These are phyloP conservation scores for Colletotrichum orbiculare DNA, from an alignment of 2,329 filamentous ascomycete genomes.

Conservation along the genomic window DNA sequence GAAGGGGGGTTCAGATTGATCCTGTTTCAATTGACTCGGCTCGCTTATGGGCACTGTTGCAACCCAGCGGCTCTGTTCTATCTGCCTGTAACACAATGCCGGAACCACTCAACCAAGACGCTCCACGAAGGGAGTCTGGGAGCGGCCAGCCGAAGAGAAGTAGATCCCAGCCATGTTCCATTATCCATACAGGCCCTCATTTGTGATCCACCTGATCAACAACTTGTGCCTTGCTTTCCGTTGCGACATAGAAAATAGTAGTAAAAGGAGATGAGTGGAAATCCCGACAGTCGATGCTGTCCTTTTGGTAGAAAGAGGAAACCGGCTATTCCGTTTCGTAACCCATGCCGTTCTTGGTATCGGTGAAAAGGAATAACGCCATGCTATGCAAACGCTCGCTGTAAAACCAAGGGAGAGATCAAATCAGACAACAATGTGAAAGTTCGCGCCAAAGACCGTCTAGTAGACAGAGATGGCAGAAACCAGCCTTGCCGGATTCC, in stretches of 20 bases:
- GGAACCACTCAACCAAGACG: conserved; percentile 30
- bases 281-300: conserved; percentile 31
- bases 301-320: conserved; percentile 15
- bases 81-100: conserved; percentile 36
- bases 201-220: conserved; percentile 16
- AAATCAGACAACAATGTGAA: conserved; percentile 31
- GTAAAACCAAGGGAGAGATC: conserved; percentile 32
- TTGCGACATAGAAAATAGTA: conserved; percentile 19
- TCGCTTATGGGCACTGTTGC: conserved; percentile 27
- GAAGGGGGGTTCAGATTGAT: conserved; percentile 20
- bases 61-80: conserved; percentile 21
- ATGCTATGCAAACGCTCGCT: conserved; percentile 41
- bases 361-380: conserved; percentile 42
- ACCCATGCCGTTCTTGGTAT: conserved; percentile 39
- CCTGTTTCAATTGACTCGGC: conserved; percentile 32
- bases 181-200: conserved; percentile 32
- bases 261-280: conserved; percentile 23
- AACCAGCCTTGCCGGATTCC: conserved; percentile 62
- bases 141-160: conserved; percentile 36
- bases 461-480: conserved; percentile 69
- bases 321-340: conserved; percentile 23
- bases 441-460: conserved; percentile 20
- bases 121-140: conserved; percentile 28
- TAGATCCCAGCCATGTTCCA: conserved; percentile 15
- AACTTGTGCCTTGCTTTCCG: conserved; percentile 25